Base-by-base conservation (phyloP, 306 rosid genomes). In the Begonia masoniana region DNA sequence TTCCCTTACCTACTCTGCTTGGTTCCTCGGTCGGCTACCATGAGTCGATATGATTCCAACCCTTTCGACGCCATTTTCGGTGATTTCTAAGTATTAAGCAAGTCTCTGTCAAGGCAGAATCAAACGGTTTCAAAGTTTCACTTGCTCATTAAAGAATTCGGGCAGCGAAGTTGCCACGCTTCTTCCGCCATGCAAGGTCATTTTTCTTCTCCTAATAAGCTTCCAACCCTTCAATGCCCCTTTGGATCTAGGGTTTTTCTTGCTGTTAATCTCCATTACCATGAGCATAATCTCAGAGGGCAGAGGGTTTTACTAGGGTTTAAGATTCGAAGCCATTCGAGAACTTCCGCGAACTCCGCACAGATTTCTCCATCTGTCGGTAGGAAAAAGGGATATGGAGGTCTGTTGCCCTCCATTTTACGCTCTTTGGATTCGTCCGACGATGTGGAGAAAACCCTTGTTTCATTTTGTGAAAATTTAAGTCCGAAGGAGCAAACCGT, bases 51-150 rank as follows among this genome's bases (percentile, higher is more conserved):
- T 17, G 19, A 17, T 17, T 17, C 19, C 19, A 17, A 17, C 58
- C 91, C 85, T 55, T 82, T 78, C 73, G 83, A 62, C 0, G 80
- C 91, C 91, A 15, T 82, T 78, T 13, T 63, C 85, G 68, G 85
- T 82, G 41, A 70, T 76, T 76, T 56, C 24, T 61, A 21, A 51
- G 10, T 55, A 10, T 41, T 2, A 3, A 12, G 41, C 5, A 60
- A 45, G 13, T 45, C 15, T n/a, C 49, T 45, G 13, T 1, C 49
- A 45, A 45, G 15, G 15, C 49, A 45, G 49, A n/a, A 45, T n/a
- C 49, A 45, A 45, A 2, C 47, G 58, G 72, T 69, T 76, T 50
- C 67, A 52, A 24, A 31, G 71, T 56, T 62, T 59, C 26, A 50
- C 65, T 12, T 58, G 15, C 46, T 64, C 43, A 64, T 66, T 47